Conservation (phyloP, 768 basidiomycete genomes). For the Exidia glandulosa region DNA sequence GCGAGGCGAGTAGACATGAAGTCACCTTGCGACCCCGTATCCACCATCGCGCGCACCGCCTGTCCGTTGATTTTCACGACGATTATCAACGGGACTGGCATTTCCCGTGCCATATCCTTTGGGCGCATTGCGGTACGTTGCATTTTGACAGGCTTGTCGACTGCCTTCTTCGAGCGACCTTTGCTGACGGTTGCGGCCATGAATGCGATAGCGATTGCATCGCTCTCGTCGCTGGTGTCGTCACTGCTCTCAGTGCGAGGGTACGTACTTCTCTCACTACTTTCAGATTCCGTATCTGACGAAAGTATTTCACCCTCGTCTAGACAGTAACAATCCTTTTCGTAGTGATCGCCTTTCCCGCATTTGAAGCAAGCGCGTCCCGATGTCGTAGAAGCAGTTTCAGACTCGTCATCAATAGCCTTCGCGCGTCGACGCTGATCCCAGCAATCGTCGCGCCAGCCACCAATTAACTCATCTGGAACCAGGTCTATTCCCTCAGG, state of each 20-base stretch:
- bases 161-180: neutral
- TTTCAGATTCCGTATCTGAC: too few relatives aligned
- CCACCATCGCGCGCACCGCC: constrained; percentile 23
- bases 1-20: constrained; percentile 28
- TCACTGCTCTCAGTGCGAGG: too few relatives aligned
- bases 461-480: neutral
- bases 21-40: constrained; percentile 29
- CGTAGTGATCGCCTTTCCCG: neutral
- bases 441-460: neutral
- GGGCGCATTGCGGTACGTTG: neutral
- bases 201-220: neutral
- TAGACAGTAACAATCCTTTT: neutral
- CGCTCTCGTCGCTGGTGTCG: neutral
- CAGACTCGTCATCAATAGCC: neutral
- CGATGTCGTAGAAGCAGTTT: neutral
- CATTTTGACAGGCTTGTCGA: neutral
- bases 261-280: too few relatives aligned
- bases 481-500: neutral
- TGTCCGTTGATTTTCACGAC: constrained; percentile 22
- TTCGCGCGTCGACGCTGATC: neutral
- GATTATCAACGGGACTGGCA: constrained; percentile 25
- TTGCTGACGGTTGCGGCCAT: neutral
- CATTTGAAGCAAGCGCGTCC: neutral
- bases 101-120: neutral
- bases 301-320: too few relatives aligned